phyloP scores from a whole-genome alignment of 1,284 basidiomycete genomes.

The Cerioporus squamosus region DNA sequence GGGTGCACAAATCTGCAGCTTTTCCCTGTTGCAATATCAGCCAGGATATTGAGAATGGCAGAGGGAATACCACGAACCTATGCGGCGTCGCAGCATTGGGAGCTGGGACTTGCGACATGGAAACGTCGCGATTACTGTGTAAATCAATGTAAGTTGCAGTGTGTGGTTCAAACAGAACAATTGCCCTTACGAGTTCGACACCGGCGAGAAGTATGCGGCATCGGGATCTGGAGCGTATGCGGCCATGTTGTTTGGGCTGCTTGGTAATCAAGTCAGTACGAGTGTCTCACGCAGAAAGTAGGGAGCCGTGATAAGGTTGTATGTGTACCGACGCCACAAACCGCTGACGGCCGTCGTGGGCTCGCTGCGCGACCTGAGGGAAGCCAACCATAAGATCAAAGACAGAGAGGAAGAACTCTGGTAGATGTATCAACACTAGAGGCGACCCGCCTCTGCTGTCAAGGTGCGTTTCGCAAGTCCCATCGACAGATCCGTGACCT shows the following conservation, averaged over 20 bases:
- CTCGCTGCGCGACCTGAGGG: too few relatives aligned
- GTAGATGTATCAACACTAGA: too few relatives aligned
- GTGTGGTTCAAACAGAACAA: not conserved
- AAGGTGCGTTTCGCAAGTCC: too few relatives aligned
- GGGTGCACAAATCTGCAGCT: constrained; percentile 1
- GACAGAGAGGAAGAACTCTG: too few relatives aligned
- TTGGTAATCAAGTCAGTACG: not conserved
- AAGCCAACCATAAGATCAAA: too few relatives aligned
- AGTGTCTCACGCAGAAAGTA: not conserved
- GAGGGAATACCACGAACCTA: constrained; percentile 6
- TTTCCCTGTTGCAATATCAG: constrained; percentile 9
- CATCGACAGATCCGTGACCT: too few relatives aligned
- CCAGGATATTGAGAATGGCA: not conserved
- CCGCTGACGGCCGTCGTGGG: too few relatives aligned
- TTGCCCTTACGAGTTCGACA: constrained; percentile 42
- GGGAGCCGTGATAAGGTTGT: not conserved
- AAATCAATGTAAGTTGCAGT: not conserved
- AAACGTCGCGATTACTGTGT: constrained; percentile 10
- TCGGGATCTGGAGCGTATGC: constrained; percentile 42
- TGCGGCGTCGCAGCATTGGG: not conserved
- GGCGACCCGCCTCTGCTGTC: too few relatives aligned
- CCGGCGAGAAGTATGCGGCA: constrained; percentile 45
- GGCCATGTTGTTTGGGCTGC: constrained; percentile 53
- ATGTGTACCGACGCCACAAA: too few relatives aligned
- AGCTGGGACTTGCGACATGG: not conserved